Conservation (phyloP, 2,329 filamentous ascomycete species). For the Trichophyton rubrum region DNA sequence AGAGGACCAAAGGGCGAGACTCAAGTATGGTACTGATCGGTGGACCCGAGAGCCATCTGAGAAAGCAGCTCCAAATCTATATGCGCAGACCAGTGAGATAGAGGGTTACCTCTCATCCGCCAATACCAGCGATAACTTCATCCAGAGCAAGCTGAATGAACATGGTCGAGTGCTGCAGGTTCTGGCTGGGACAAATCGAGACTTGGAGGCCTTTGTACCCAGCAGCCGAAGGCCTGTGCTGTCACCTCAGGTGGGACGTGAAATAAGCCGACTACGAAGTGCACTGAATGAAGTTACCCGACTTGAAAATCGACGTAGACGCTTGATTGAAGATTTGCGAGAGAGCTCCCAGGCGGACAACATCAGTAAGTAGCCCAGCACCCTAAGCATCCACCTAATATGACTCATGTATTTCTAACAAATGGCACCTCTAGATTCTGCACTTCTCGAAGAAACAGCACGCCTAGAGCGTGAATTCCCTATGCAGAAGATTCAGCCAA, state of each 20-base stretch:
- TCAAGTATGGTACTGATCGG: constrained; percentile 72
- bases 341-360: constrained; percentile 78
- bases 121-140: constrained; percentile 52
- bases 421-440: constrained; percentile 40
- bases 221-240: constrained; percentile 68
- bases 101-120: constrained; percentile 73
- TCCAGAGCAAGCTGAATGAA: constrained; percentile 65
- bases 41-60: constrained; percentile 64
- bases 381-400: not conserved
- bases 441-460: constrained; percentile 70
- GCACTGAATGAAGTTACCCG: constrained; percentile 75
- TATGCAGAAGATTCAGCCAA: constrained; percentile 69
- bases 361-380: constrained; percentile 46
- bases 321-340: constrained; percentile 65
- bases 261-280: constrained; percentile 62
- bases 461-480: constrained; percentile 77
- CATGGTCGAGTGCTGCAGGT: constrained; percentile 64
- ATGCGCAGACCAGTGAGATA: constrained; percentile 63
- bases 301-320: constrained; percentile 65
- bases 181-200: constrained; percentile 65
- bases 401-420: not conserved
- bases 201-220: constrained; percentile 78
- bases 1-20: constrained; percentile 64
- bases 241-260: constrained; percentile 65
- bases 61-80: constrained; percentile 58